These are phyloP conservation scores for Debaryomyces sp. DNA, from an alignment of 1,139 yeast genomes.

Conservation along the genomic window DNA sequence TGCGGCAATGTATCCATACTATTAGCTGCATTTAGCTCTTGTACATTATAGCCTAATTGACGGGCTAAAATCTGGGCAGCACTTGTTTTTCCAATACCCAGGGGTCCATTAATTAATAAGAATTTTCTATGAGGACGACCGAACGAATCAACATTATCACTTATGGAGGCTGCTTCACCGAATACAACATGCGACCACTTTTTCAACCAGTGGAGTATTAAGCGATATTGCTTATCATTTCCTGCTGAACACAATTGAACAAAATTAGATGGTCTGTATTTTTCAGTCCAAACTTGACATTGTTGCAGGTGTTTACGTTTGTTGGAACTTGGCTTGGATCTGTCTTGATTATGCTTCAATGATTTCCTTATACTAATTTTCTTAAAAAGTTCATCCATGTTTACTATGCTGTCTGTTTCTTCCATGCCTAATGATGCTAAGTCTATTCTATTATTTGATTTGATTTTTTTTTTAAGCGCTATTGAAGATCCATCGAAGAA, in stretches of 20 bases:
- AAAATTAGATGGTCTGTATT: slow-evolving; percentile 77
- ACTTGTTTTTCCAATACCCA: slow-evolving; percentile 95
- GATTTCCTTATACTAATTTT: slow-evolving; percentile 29
- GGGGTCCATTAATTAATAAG: slow-evolving; percentile 83
- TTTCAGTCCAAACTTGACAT: slow-evolving; percentile 67
- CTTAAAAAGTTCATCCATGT: slow-evolving; percentile 35
- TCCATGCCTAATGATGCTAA: slow-evolving; percentile 4
- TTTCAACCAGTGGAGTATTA: slow-evolving; percentile 74
- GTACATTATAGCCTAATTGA: slow-evolving; percentile 78
- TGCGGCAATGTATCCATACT: slow-evolving; percentile 44
- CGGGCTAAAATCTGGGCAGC: slow-evolving; percentile 83
- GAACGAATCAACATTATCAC: slow-evolving; percentile 48
- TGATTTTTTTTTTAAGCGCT: slow-evolving; percentile 20
- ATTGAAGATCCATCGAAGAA: slow-evolving; percentile 29
- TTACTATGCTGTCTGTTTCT: slow-evolving; percentile 15
- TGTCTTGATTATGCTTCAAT: slow-evolving; percentile 22
- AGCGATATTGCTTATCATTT: slow-evolving; percentile 76
- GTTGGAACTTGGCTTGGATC: slow-evolving; percentile 7
- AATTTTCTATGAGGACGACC: slow-evolving; percentile 75
- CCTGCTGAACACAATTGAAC: slow-evolving; percentile 69
- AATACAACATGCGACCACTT: slow-evolving; percentile 79
- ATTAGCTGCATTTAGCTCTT: slow-evolving; percentile 92
- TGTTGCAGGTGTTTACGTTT: slow-evolving; percentile 5
- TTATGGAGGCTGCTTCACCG: slow-evolving; percentile 33
- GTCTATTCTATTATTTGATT: slow-evolving; percentile 4